These are phyloP conservation scores for Crotalaria pallida DNA, from an alignment of 306 rosid genomes.

Conservation along the genomic window DNA sequence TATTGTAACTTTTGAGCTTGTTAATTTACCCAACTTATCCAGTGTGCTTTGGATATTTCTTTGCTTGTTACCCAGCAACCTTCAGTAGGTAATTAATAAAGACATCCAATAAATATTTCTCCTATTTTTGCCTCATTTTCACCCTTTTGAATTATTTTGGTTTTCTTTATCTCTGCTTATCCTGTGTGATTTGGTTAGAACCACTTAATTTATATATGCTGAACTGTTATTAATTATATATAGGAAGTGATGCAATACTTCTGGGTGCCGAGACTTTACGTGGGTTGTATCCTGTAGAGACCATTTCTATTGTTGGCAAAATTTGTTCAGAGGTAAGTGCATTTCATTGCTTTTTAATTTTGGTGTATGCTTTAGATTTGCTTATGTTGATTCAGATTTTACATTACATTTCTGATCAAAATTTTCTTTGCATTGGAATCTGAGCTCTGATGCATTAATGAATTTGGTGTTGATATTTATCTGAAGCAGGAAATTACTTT, in stretches of 20 bases:
- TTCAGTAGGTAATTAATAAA: background rate
- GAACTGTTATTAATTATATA: conserved; percentile 22
- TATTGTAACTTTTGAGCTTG: background rate
- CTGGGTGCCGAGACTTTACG: conserved; percentile 98
- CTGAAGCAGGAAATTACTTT: background rate
- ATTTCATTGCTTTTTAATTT: background rate
- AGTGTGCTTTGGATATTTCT: background rate
- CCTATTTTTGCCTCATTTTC: background rate
- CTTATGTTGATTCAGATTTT: conserved; percentile 4
- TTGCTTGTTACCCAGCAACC: background rate
- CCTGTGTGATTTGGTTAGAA: conserved; percentile 6
- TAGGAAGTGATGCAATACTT: conserved; percentile 99
- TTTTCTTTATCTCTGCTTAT: background rate
- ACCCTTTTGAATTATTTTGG: background rate
- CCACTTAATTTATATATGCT: conserved; percentile 4
- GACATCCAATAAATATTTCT: background rate
- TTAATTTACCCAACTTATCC: background rate
- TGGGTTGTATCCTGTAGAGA: conserved; percentile 89
- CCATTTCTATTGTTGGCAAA: conserved; percentile 86
- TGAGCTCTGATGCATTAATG: background rate
- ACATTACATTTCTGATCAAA: background rate
- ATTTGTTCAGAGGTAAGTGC: conserved; percentile 81
- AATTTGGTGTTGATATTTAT: conserved; percentile 3
- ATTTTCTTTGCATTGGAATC: background rate
- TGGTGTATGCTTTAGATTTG: conserved; percentile 11